Percentiles rank a stretch among this genome's conserved stretches.
These are phyloP conservation scores for Begonia peltatifolia DNA, from an alignment of 306 rosid species.

Conservation along the genomic window DNA sequence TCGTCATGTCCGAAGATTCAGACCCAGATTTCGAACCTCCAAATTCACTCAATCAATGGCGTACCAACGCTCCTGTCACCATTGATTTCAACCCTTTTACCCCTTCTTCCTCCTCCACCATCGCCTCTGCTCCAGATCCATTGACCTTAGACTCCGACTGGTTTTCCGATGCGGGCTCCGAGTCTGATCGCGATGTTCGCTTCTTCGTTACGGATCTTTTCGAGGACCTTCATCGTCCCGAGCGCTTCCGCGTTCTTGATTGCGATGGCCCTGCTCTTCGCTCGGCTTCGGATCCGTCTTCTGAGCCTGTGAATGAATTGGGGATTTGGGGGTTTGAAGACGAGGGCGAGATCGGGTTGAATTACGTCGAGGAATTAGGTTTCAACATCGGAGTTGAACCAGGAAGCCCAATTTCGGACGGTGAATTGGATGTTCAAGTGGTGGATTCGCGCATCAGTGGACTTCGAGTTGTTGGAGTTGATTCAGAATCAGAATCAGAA, in stretches of 20 bases:
- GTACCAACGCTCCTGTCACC: conserved; percentile 6
- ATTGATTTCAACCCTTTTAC: conserved; percentile 22
- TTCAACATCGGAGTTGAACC: conserved; percentile 22
- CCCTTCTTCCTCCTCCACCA: conserved; percentile 19
- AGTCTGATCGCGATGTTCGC: conserved; percentile 39
- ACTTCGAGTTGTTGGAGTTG: conserved; percentile 47
- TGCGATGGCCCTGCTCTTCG: conserved; percentile 4
- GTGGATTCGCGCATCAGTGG: conserved; percentile 18
- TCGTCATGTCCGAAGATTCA: conserved; percentile 5
- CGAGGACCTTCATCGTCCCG: conserved; percentile 19
- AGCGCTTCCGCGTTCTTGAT: conserved; percentile 5
- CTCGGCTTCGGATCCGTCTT: conserved; percentile 27
- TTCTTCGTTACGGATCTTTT: conserved; percentile 74
- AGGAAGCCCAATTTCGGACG: conserved; percentile 14
- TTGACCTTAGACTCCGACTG: conserved; percentile 16
- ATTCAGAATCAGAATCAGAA: conserved; percentile 43
- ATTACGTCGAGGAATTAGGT: conserved; percentile 16
- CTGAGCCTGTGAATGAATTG: conserved; percentile 16
- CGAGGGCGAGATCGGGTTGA: conserved; percentile 11
- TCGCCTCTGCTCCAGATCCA: conserved; percentile 21
- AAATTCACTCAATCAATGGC: conserved; percentile 12
- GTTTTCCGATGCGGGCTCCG: conserved; percentile 42
- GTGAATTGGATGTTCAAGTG: conserved; percentile 12
- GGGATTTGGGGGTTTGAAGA: conserved; percentile 21
- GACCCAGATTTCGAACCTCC: conserved; percentile 3